Conservation (phyloP, 2,329 filamentous ascomycete genomes). For the Exserohilum turcica region DNA sequence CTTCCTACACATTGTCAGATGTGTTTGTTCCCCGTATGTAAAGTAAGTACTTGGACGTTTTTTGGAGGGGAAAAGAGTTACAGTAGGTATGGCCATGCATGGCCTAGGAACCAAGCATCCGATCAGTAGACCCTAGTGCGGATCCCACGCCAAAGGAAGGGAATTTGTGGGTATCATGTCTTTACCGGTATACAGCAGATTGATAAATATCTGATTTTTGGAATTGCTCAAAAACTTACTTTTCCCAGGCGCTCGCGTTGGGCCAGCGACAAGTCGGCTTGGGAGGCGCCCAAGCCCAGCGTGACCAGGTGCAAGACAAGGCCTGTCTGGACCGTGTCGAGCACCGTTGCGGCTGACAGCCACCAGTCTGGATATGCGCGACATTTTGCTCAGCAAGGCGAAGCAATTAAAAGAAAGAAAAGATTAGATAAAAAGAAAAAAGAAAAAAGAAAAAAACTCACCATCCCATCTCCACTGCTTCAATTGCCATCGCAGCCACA, state of each 20-base stretch:
- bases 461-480: conserved; percentile 43
- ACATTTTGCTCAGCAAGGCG: conserved; percentile 11
- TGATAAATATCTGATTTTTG: too few species aligned
- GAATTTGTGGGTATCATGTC: not conserved
- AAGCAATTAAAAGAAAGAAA: not conserved
- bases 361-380: conserved; percentile 16
- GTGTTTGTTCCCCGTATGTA: too few species aligned
- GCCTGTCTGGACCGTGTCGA: conserved; percentile 34
- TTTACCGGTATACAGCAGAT: too few species aligned
- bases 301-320: conserved; percentile 33
- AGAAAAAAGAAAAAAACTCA: conserved; percentile 21
- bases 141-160: too few species aligned
- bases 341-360: conserved; percentile 20
- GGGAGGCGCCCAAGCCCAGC: conserved; percentile 32
- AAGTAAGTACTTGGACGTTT: too few species aligned
- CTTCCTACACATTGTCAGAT: conserved; percentile 34
- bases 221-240: conserved; percentile 23
- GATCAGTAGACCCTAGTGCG: conserved; percentile 16
- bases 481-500: conserved; percentile 35
- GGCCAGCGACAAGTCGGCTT: conserved; percentile 15
- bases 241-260: conserved; percentile 31
- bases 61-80: too few species aligned
- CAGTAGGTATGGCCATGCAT: too few species aligned
- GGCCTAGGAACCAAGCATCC: conserved; percentile 8
- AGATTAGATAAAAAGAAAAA: conserved; percentile 19